Percentiles rank a stretch among this genome's conserved stretches.
phyloP scores from a whole-genome alignment of 129 eudicot species.

The Heracleum sosnowskyi region DNA sequence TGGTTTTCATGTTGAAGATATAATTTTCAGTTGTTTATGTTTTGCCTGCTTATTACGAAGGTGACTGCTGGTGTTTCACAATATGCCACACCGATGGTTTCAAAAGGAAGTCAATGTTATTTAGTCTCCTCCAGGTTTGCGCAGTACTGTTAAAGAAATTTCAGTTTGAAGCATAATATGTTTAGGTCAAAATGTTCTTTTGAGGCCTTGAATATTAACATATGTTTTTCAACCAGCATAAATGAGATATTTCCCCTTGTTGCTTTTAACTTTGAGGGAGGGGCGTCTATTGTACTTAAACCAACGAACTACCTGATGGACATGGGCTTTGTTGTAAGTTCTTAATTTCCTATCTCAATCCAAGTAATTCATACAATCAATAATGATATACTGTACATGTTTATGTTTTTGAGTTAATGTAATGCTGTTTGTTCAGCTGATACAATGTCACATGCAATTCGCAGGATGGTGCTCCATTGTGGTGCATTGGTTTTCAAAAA shows the following conservation, averaged over 20 bases:
- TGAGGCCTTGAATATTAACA: conserved; percentile 2
- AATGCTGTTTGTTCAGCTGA: not conserved
- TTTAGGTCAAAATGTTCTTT: not conserved
- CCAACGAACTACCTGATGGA: conserved; percentile 77
- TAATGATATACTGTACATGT: not conserved
- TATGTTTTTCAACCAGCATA: conserved; percentile 34
- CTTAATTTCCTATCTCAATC: not conserved
- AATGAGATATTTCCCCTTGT: conserved; percentile 61
- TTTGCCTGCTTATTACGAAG: conserved; percentile 32
- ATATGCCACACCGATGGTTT: conserved; percentile 35
- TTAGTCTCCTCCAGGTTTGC: conserved; percentile 52
- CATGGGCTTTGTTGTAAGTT: conserved; percentile 67
- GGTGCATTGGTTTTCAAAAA: conserved; percentile 93
- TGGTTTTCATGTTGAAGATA: not conserved
- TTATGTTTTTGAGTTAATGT: not conserved
- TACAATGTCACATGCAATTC: not conserved
- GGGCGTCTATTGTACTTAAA: conserved; percentile 69
- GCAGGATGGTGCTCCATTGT: conserved; percentile 79
- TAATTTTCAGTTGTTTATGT: not conserved
- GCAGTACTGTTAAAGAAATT: not conserved
- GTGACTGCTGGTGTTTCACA: conserved; percentile 69
- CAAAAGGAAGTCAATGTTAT: conserved; percentile 67
- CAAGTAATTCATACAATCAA: not conserved
- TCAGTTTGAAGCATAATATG: not conserved
- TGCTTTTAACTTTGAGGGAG: conserved; percentile 88